These are phyloP conservation scores for Ceratocystis smalleyi DNA, from an alignment of 2,329 filamentous ascomycete species.

Conservation along the genomic window DNA sequence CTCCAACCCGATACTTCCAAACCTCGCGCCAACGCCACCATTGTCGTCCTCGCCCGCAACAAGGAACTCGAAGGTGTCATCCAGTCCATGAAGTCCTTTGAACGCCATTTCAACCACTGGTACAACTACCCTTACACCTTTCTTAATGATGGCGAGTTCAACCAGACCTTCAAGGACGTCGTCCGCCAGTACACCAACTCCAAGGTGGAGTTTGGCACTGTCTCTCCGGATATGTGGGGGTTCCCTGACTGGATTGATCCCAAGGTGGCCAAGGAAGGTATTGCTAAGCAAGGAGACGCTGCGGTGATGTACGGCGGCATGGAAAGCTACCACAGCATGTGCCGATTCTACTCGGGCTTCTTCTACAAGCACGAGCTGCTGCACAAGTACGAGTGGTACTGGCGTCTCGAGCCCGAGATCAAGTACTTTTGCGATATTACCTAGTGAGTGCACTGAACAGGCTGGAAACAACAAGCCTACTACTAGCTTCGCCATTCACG, in stretches of 20 bases:
- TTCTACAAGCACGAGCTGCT: conserved; percentile 96
- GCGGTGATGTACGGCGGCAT: conserved; percentile 99
- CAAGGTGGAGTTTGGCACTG: conserved; percentile 82
- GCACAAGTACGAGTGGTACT: conserved; percentile 98
- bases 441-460: conserved; percentile 44
- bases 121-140: conserved; percentile 98
- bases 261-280: conserved; percentile 87
- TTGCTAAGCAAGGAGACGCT: conserved; percentile 87
- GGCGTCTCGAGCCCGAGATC: conserved; percentile 97
- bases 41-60: conserved; percentile 88
- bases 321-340: conserved; percentile 99
- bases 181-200: conserved; percentile 81
- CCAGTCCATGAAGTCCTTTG: conserved; percentile 92
- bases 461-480: background rate
- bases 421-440: conserved; percentile 99
- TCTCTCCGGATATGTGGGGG: conserved; percentile 82
- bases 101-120: conserved; percentile 98
- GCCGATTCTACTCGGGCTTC: conserved; percentile 97
- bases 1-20: conserved; percentile 61
- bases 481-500: background rate
- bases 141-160: conserved; percentile 93
- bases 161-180: conserved; percentile 78
- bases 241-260: conserved; percentile 93
- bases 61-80: conserved; percentile 93
- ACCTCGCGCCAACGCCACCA: conserved; percentile 81